Conservation (phyloP, 2,329 filamentous ascomycete genomes). For the Alternaria metachromatica region DNA sequence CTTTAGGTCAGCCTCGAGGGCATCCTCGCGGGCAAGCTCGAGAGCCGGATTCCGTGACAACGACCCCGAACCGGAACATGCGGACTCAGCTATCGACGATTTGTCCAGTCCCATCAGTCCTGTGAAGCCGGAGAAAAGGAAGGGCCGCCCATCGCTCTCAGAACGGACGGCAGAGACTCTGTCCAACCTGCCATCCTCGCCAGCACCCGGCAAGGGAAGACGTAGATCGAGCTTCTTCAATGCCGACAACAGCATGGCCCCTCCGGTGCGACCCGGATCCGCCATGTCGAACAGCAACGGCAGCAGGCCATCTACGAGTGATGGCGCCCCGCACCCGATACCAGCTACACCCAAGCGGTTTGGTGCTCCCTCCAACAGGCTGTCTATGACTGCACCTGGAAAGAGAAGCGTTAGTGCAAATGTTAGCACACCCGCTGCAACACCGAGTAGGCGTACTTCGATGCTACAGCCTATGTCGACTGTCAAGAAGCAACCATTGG, state of each 20-base stretch:
- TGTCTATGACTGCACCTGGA: slow-evolving; percentile 46
- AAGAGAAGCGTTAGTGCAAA: slow-evolving; percentile 47
- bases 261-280: slow-evolving; percentile 69
- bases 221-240: slow-evolving; percentile 77
- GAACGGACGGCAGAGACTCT: slow-evolving; percentile 89
- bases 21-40: slow-evolving; percentile 49
- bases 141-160: slow-evolving; percentile 66
- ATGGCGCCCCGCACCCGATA: slow-evolving; percentile 42
- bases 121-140: slow-evolving; percentile 41
- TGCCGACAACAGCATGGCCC: slow-evolving; percentile 64
- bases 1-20: slow-evolving; percentile 52
- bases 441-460: slow-evolving; percentile 41
- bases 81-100: slow-evolving; percentile 10
- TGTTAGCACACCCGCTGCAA: slow-evolving; percentile 27
- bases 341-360: slow-evolving; percentile 41
- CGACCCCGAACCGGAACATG: slow-evolving; percentile 30
- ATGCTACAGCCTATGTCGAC: slow-evolving; percentile 43
- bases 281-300: slow-evolving; percentile 61
- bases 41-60: slow-evolving; percentile 44
- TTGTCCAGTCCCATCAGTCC: slow-evolving; percentile 8
- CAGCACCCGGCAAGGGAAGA: slow-evolving; percentile 62
- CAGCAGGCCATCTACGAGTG: slow-evolving; percentile 59
- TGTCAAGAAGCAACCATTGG: slow-evolving; percentile 38
- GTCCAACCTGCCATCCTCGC: slow-evolving; percentile 78
- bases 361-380: slow-evolving; percentile 19